Base-by-base conservation (phyloP, 2,329 filamentous ascomycete species). In the Paracorniculantispora psalliotae region DNA sequence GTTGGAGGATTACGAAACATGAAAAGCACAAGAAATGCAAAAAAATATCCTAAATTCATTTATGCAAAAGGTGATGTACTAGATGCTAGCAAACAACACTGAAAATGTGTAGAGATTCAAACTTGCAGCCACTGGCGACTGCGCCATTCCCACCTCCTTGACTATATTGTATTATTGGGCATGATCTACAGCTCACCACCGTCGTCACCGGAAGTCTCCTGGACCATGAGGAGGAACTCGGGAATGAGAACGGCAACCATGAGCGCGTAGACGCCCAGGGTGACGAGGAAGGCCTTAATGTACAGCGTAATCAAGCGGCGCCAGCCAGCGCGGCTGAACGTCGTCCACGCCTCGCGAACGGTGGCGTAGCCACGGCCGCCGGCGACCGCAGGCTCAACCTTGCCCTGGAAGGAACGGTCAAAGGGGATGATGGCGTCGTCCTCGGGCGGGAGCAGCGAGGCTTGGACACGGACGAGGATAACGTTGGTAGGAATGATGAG, bases 361-460 rank as follows among this genome's bases (percentile, higher is more conserved):
- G 88, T 83, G 62, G 90, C 80, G 64, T 84, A 67, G 64, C 90
- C 89, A 63, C 80, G 83, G 57, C 89, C 90, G 61, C 85, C 87
- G n/a, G 91, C 78, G 52, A 91, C 81, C 61, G 84, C 82, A n/a
- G 90, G 86, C 63, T 88, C 84, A 28, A 93, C 84, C 69, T 86
- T 88, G 66, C 90, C 90, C 63, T 82, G 84, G 68, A 96, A 96
- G 30, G 87, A 88, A 64, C 92, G 89, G 78, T 97, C 93, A 67
- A 97, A 96, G 33, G 91, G 88, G 37, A 97, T 87, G 63, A 97
- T 89, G 26, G 90, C 86, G 75, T 96, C 88, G 64, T 92, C 83
- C 19, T 90, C 86, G 61, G 91, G 87, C 0, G 91, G 84, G 2
- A 97, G 84, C 66, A 96, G 85, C 51, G 90, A 93, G 7, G 92